Evolutionary conservation across 23 red algal species (phyloP).

Genomic region (Gracilaria caudata): DNA sequence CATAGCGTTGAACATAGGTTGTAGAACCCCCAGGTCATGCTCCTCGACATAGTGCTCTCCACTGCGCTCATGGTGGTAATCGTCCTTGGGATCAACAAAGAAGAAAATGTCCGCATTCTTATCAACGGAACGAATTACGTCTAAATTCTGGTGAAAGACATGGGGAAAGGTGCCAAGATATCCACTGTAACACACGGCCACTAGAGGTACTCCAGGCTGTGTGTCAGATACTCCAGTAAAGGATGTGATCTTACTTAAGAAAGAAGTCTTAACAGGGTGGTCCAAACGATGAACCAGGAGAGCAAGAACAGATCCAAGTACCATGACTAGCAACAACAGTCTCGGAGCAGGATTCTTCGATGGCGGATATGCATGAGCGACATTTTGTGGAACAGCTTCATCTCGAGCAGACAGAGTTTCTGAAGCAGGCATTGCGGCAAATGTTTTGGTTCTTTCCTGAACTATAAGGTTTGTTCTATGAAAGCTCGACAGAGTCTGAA

Average conservation of each 20-base stretch:
- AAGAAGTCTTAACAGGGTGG: not conserved
- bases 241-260: not conserved
- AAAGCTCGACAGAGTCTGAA: not conserved
- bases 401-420: not conserved
- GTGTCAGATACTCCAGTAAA: not conserved
- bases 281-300: constrained; percentile 21
- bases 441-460: not conserved
- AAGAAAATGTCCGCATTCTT: constrained; percentile 42
- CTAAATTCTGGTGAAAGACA: constrained; percentile 51
- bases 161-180: constrained; percentile 41
- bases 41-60: constrained; percentile 26
- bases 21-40: constrained; percentile 43
- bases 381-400: constrained; percentile 10
- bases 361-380: constrained; percentile 36
- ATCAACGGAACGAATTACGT: constrained; percentile 26
- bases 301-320: constrained; percentile 4
- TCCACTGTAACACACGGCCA: constrained; percentile 64
- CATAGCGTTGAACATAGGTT: constrained; percentile 39
- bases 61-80: constrained; percentile 51
- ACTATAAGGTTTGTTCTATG: not conserved
- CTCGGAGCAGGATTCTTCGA: not conserved
- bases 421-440: constrained; percentile 4
- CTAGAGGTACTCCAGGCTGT: not conserved
- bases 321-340: not conserved
- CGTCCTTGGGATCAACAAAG: constrained; percentile 50